Conservation (phyloP, 139 green algal genomes). For the Tetratostichococcus sp. region DNA sequence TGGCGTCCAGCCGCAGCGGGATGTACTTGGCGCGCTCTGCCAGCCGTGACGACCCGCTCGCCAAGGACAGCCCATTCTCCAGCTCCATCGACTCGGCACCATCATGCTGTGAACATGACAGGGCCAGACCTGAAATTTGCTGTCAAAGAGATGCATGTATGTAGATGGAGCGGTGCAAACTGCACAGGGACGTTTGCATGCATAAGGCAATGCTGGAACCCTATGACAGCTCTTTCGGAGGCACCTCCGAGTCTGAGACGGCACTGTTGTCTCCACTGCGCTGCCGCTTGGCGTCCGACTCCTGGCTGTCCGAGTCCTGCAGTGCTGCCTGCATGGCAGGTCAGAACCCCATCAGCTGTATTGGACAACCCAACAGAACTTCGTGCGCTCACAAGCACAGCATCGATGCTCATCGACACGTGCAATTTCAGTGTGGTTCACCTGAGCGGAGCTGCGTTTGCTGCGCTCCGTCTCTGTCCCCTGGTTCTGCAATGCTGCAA, state of each 20-base stretch:
- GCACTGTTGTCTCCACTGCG: not conserved
- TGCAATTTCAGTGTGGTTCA: constrained; percentile 1
- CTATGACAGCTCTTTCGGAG: too few species aligned
- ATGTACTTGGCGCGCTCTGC: constrained; percentile 52
- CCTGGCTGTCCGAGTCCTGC: constrained; percentile 8
- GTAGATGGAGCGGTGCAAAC: not conserved
- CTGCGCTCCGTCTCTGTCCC: constrained; percentile 47
- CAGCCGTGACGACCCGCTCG: constrained; percentile 18
- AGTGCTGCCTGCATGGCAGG: not conserved
- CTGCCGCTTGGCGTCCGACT: constrained; percentile 8
- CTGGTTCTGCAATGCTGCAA: constrained; percentile 43
- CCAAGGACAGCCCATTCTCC: not conserved
- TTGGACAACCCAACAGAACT: too few species aligned
- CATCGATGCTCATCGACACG: not conserved
- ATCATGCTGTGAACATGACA: not conserved
- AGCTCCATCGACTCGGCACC: constrained; percentile 2
- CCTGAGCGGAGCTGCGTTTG: constrained; percentile 57
- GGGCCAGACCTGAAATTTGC: too few species aligned
- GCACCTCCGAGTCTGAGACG: not conserved
- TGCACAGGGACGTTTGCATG: not conserved
- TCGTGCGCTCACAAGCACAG: too few species aligned
- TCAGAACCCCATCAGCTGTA: too few species aligned
- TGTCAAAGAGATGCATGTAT: too few species aligned
- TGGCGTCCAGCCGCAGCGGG: constrained; percentile 58
- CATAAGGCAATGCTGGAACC: too few species aligned